Conservation (phyloP, 257 asterid species). For the Solanum okadae region DNA sequence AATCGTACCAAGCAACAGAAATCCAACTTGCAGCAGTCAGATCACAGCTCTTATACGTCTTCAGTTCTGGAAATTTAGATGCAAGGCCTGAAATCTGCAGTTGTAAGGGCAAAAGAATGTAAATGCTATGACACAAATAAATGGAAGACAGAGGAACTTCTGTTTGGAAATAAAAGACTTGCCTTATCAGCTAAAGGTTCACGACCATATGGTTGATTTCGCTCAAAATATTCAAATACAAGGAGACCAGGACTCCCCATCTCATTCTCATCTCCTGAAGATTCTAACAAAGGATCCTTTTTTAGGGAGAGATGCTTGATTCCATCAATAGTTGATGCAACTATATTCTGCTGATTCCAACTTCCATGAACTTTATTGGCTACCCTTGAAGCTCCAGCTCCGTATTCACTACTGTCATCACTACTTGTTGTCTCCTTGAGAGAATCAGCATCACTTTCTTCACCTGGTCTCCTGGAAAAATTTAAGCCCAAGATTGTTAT, state of each 20-base stretch:
- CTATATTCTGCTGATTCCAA: slow-evolving; percentile 26
- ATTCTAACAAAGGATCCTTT: slow-evolving; percentile 21
- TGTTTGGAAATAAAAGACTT: slow-evolving; percentile 15
- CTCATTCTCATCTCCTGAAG: slow-evolving; percentile 38
- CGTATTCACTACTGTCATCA: slow-evolving; percentile 57
- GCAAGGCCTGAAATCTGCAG: slow-evolving; percentile 66
- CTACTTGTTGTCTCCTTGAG: slow-evolving; percentile 70
- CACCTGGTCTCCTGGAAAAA: slow-evolving; percentile 61
- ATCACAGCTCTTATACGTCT: slow-evolving; percentile 69
- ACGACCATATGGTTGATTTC: slow-evolving; percentile 72
- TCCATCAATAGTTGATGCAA: slow-evolving; percentile 19
- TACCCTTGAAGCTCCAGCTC: slow-evolving; percentile 26
- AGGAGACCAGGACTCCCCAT: slow-evolving; percentile 52
- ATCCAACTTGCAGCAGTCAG: slow-evolving; percentile 81
- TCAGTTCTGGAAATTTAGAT: slow-evolving; percentile 57
- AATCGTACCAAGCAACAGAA: slow-evolving; percentile 83
- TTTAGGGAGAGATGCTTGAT: slow-evolving; percentile 21
- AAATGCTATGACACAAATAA: background rate
- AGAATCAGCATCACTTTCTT: slow-evolving; percentile 77
- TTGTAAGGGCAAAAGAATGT: background rate
- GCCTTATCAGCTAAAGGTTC: slow-evolving; percentile 92
- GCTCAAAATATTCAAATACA: slow-evolving; percentile 60
- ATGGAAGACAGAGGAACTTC: background rate
- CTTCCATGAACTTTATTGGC: slow-evolving; percentile 21
- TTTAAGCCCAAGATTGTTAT: background rate